A percentile compares a stretch with the other conserved stretches of the same genome.
Evolutionary conservation across 177 flowering plant species (phyloP).

Genomic region (Vitis hybrid): DNA sequence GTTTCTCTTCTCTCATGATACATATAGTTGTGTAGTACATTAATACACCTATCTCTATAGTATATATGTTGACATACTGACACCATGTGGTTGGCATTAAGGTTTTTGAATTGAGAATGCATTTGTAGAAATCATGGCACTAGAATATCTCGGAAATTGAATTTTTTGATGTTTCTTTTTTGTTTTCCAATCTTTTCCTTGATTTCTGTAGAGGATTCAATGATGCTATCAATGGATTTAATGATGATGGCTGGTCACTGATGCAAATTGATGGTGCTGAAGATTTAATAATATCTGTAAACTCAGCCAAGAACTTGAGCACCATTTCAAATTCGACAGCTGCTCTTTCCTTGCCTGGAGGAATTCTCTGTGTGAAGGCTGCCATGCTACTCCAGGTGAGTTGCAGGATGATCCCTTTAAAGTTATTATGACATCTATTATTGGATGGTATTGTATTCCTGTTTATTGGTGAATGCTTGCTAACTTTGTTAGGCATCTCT

Average conservation of each 20-base stretch:
- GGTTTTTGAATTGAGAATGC: no score
- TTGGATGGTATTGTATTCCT: neutral
- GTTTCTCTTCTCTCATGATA: neutral
- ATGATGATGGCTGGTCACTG: conserved; percentile 91
- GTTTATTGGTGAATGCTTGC: neutral
- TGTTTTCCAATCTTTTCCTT: no score
- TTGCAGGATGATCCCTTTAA: conserved; percentile 7
- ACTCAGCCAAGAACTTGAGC: conserved; percentile 56
- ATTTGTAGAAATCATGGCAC: no score
- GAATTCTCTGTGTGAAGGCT: conserved; percentile 90
- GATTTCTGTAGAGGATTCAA: conserved; percentile 72
- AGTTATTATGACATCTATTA: neutral
- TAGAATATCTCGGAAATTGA: neutral
- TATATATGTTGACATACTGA: no score
- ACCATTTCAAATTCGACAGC: conserved; percentile 32
- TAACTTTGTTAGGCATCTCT: neutral
- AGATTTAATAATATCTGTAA: conserved; percentile 73
- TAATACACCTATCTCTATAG: no score
- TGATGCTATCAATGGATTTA: conserved; percentile 88
- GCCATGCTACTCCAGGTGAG: conserved; percentile 92
- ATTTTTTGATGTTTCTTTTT: neutral
- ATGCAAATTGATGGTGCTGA: conserved; percentile 72
- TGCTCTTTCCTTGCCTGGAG: conserved; percentile 59
- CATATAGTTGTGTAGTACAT: no score
- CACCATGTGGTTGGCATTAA: no score